Percentiles rank a stretch among this genome's conserved stretches.
These are phyloP conservation scores for Neopestalotiopsis clavispora DNA, from an alignment of 2,329 filamentous ascomycete genomes.

Conservation along the genomic window DNA sequence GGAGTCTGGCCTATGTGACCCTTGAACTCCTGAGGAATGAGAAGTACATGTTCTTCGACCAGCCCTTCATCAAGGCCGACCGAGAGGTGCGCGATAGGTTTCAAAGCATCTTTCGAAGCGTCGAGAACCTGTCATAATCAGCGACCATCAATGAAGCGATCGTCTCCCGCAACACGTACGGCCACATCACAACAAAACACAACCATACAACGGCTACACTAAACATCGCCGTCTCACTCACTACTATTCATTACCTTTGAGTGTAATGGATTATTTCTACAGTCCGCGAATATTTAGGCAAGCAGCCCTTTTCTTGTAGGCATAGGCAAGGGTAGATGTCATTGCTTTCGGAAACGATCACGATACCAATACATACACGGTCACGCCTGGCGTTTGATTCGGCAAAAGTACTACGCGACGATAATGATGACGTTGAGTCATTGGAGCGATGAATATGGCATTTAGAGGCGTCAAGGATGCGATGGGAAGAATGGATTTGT, in stretches of 20 bases:
- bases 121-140: constrained; percentile 18
- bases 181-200: not conserved
- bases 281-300: not conserved
- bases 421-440: constrained; percentile 12
- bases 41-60: constrained; percentile 88
- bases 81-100: constrained; percentile 69
- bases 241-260: not conserved
- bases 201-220: not conserved
- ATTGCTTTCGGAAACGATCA: constrained; percentile 8
- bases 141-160: constrained; percentile 3
- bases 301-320: constrained; percentile 7
- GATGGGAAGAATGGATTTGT: constrained; percentile 7
- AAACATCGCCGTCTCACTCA: not conserved
- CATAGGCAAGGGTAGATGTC: constrained; percentile 7
- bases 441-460: constrained; percentile 12
- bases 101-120: constrained; percentile 20
- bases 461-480: constrained; percentile 11
- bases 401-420: constrained; percentile 5
- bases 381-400: constrained; percentile 14
- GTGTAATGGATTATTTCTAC: not conserved
- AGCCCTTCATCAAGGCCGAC: constrained; percentile 87
- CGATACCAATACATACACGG: constrained; percentile 10
- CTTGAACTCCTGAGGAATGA: constrained; percentile 91
- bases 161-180: not conserved
- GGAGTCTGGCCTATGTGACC: constrained; percentile 89